These are phyloP conservation scores for Ceratobasidium theobromae DNA, from an alignment of 1,284 basidiomycete genomes.

Conservation along the genomic window DNA sequence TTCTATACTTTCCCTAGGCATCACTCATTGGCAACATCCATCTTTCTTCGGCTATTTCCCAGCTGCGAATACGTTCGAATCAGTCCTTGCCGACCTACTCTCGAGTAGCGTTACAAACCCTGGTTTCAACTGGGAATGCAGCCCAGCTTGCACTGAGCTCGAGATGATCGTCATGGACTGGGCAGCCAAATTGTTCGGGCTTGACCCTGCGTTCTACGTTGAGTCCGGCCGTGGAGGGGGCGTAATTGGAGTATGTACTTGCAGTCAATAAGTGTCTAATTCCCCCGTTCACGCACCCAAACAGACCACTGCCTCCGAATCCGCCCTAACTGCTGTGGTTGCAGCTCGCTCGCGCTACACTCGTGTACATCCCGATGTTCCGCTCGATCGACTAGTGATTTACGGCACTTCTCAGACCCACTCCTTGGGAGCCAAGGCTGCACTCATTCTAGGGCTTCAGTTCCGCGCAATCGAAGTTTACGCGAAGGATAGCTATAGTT, in stretches of 20 bases:
- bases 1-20: constrained; percentile 46
- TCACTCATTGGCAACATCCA: constrained; percentile 87
- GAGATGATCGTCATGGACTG: constrained; percentile 91
- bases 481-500: constrained; percentile 64
- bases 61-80: constrained; percentile 79
- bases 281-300: too few relatives aligned
- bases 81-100: constrained; percentile 85
- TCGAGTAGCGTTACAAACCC: constrained; percentile 77
- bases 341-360: constrained; percentile 71
- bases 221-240: constrained; percentile 75
- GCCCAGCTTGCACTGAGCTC: constrained; percentile 91
- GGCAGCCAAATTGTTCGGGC: constrained; percentile 81
- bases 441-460: constrained; percentile 74
- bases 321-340: constrained; percentile 74
- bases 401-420: constrained; percentile 93
- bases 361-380: constrained; percentile 51
- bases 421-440: constrained; percentile 83
- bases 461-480: constrained; percentile 74
- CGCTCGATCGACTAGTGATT: constrained; percentile 71
- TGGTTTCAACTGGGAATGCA: constrained; percentile 88
- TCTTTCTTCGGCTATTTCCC: constrained; percentile 88
- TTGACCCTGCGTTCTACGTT: constrained; percentile 67
- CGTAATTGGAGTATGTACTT: constrained; percentile 42
- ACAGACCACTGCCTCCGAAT: constrained; percentile 86
- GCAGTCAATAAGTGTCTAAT: constrained; percentile 16